These are phyloP conservation scores for Ilyonectria mors-panacis DNA, from an alignment of 2,329 filamentous ascomycete species.

Conservation along the genomic window DNA sequence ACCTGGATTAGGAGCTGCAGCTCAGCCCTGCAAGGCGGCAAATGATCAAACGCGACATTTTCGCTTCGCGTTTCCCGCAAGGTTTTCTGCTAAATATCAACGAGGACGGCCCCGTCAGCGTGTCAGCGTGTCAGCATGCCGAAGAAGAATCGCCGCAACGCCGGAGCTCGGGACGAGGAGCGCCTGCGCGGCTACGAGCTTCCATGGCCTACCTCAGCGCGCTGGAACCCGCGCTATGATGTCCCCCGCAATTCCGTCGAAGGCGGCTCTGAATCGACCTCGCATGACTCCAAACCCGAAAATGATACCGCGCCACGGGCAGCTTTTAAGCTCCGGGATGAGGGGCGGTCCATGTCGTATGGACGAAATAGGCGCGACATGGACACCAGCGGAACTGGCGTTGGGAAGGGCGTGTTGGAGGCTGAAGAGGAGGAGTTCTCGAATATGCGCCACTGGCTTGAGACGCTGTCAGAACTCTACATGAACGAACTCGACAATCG, in stretches of 20 bases:
- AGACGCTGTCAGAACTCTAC: slow-evolving; percentile 49
- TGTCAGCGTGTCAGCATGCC: slow-evolving; percentile 24
- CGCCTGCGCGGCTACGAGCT: slow-evolving; percentile 35
- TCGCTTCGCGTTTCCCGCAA: background rate
- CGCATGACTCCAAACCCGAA: slow-evolving; percentile 16
- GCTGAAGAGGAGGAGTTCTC: slow-evolving; percentile 41
- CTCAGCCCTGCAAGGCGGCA: background rate
- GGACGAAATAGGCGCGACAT: slow-evolving; percentile 36
- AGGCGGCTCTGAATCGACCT: background rate
- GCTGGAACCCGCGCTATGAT: slow-evolving; percentile 49
- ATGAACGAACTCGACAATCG: slow-evolving; percentile 50
- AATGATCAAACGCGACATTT: background rate
- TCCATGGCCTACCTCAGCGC: slow-evolving; percentile 38
- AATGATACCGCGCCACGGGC: background rate
- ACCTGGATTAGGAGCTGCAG: background rate
- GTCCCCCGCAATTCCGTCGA: slow-evolving; percentile 43
- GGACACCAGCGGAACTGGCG: slow-evolving; percentile 25
- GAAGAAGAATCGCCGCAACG: slow-evolving; percentile 18
- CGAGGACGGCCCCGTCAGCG: background rate
- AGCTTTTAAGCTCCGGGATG: background rate
- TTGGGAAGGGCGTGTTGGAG: background rate
- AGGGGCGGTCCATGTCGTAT: slow-evolving; percentile 27
- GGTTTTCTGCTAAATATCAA: too few relatives aligned
- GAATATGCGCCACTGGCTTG: slow-evolving; percentile 48
- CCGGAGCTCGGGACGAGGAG: slow-evolving; percentile 29